Base-by-base conservation (phyloP, 2,329 filamentous ascomycete species). In the Fusarium newnesense region DNA sequence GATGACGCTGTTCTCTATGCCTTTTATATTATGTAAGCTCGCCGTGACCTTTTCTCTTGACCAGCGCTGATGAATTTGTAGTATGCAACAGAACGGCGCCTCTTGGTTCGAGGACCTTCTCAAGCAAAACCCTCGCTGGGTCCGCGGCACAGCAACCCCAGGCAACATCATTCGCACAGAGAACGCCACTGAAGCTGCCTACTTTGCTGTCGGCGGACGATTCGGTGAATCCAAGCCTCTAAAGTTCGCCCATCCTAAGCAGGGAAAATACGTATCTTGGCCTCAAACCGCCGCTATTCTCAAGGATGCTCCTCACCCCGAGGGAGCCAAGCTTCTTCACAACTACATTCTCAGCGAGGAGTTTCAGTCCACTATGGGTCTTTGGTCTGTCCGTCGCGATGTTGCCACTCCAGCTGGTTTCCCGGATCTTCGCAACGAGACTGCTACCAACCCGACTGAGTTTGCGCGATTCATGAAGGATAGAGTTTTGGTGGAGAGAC, bases 1-100 rank as follows among this genome's bases (percentile, higher is more conserved):
- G 88, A 90, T 46, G 88, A 90, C 60, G 87, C 88, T 1, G 84
- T 89, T 5, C 79, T 87, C 1, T 89, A 81, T 46, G 84, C 84
- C 7, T 88, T 86, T 46, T 81, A 87, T 44, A 78, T 87, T 4
- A 83, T 89, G 32, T 32, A 12, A 32, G 32, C 32, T 32, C 32
- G 4, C 32, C 32, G 32, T 32, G 10, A 12, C 10, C 10, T 3
- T 12, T 32, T 32, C 32, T 3, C 5, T 32, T 32, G 32, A 32
- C 4, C 32, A 32, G 32, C 32, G 32, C 10, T 32, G 32, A 32
- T 32, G 11, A 18, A 0, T n/a, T 4, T 34, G 6, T 4, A 84
- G 81, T 21, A 74, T 84, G 66, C 67, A 82, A 56, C 73, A 85
- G 40, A 81, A 85, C 37, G 87, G 87, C 18, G 72, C 70, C 8